phyloP scores from a whole-genome alignment of 768 basidiomycete species.

The Brasilioporus rufonigricans region DNA sequence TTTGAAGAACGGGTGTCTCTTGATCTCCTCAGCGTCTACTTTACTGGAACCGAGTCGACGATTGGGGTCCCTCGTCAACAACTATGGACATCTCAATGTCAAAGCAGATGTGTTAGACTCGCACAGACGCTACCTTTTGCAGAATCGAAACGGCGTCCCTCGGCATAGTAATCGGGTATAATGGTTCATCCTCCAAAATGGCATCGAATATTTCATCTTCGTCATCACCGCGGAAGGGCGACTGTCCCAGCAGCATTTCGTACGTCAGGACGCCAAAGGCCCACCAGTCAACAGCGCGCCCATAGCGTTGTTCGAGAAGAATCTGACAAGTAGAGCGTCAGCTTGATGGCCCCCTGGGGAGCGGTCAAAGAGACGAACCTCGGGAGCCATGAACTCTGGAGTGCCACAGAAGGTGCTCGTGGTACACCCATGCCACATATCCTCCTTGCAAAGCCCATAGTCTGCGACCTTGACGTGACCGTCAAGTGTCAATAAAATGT shows the following conservation, averaged over 20 bases:
- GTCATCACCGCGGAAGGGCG: slow-evolving; percentile 98
- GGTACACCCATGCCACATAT: slow-evolving; percentile 96
- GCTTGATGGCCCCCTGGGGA: not conserved
- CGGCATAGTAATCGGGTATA: slow-evolving; percentile 99
- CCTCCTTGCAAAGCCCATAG: slow-evolving; percentile 98
- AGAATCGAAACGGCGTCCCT: slow-evolving; percentile 93
- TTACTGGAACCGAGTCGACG: slow-evolving; percentile 91
- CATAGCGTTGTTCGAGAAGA: slow-evolving; percentile 97
- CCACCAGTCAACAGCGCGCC: slow-evolving; percentile 99
- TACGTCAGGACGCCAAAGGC: slow-evolving; percentile 98
- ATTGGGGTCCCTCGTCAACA: slow-evolving; percentile 87
- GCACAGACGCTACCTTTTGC: slow-evolving; percentile 64
- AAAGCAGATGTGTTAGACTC: not conserved
- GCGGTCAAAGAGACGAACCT: slow-evolving; percentile 52
- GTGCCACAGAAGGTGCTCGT: slow-evolving; percentile 99
- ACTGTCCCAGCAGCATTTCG: slow-evolving; percentile 98
- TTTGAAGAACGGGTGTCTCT: slow-evolving; percentile 97
- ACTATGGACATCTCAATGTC: slow-evolving; percentile 41
- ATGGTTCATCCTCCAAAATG: slow-evolving; percentile 94
- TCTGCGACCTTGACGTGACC: slow-evolving; percentile 99
- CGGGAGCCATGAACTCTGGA: slow-evolving; percentile 99
- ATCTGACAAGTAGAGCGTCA: slow-evolving; percentile 55
- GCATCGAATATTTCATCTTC: slow-evolving; percentile 99
- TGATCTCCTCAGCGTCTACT: slow-evolving; percentile 95
- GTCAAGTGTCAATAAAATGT: slow-evolving; percentile 93